Percentiles rank a stretch among this genome's conserved stretches.
These are phyloP conservation scores for Cercophora scortea DNA, from an alignment of 495 filamentous ascomycete genomes.

Conservation along the genomic window DNA sequence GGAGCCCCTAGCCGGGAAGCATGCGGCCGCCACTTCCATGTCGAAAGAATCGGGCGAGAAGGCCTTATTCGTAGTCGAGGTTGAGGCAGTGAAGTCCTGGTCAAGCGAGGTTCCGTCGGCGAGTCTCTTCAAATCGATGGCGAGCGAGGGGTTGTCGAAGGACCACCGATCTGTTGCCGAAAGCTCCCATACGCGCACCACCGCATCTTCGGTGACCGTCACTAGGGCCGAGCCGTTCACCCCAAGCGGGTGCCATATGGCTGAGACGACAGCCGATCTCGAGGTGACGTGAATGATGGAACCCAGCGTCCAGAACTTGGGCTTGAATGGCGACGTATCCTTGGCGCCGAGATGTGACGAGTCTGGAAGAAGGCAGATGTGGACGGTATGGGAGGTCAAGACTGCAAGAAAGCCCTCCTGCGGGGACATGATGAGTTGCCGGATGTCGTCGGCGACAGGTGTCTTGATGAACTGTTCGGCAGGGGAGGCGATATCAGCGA, in stretches of 20 bases:
- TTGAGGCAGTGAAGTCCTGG: conserved; percentile 65
- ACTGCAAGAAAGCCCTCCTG: conserved; percentile 72
- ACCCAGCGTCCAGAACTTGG: conserved; percentile 77
- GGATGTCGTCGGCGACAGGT: conserved; percentile 65
- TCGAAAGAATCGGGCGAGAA: conserved; percentile 80
- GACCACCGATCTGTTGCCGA: conserved; percentile 71
- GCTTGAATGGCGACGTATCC: conserved; percentile 56
- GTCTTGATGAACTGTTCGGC: conserved; percentile 56
- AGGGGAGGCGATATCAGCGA: background rate
- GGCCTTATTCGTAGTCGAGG: conserved; percentile 61
- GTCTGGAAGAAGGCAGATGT: conserved; percentile 72
- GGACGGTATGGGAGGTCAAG: conserved; percentile 73
- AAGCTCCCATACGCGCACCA: conserved; percentile 82
- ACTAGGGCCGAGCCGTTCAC: conserved; percentile 64
- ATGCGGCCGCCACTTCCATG: conserved; percentile 81
- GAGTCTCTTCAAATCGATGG: conserved; percentile 75
- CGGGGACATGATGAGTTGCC: conserved; percentile 74
- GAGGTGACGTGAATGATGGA: conserved; percentile 84
- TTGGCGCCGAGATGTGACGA: conserved; percentile 58
- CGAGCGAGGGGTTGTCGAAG: conserved; percentile 71
- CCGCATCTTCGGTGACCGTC: conserved; percentile 76
- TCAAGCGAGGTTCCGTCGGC: conserved; percentile 69
- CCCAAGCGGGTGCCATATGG: conserved; percentile 82
- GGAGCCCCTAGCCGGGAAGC: conserved; percentile 69
- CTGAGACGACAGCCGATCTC: conserved; percentile 64